Percentiles rank a stretch among this genome's conserved stretches.
Evolutionary conservation across 2,329 filamentous ascomycete species (phyloP).

Genomic region (Fusarium verticillioides): DNA sequence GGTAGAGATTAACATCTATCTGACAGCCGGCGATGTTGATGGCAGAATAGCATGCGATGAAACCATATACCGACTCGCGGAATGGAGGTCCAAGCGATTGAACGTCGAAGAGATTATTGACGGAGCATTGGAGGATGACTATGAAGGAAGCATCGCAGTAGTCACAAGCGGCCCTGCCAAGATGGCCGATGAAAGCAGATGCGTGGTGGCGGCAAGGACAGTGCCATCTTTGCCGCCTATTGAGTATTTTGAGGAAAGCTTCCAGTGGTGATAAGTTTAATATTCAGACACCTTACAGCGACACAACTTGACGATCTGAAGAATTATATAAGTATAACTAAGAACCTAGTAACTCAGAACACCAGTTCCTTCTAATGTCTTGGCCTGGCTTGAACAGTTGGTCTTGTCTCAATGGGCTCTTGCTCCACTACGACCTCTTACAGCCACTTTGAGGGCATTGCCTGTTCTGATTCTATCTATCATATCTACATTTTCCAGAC

Average conservation of each 20-base stretch:
- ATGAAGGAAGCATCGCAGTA: neutral
- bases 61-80: neutral
- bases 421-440: too few species aligned
- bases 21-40: neutral
- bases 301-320: neutral
- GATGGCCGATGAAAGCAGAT: constrained; percentile 18
- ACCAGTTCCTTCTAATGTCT: too few species aligned
- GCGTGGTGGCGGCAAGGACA: neutral
- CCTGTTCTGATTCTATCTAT: too few species aligned
- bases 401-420: too few species aligned
- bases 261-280: neutral
- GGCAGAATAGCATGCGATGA: neutral
- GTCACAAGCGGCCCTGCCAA: constrained; percentile 14
- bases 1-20: neutral
- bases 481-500: too few species aligned
- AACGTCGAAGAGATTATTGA: neutral
- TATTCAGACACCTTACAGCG: too few species aligned
- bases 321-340: too few species aligned
- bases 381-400: too few species aligned
- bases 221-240: neutral
- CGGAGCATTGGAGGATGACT: neutral
- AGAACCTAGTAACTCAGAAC: too few species aligned
- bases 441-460: too few species aligned
- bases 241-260: constrained; percentile 23
- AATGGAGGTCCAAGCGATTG: neutral